phyloP scores from a whole-genome alignment of 1,284 basidiomycete genomes.

The Puccinia polysora region DNA sequence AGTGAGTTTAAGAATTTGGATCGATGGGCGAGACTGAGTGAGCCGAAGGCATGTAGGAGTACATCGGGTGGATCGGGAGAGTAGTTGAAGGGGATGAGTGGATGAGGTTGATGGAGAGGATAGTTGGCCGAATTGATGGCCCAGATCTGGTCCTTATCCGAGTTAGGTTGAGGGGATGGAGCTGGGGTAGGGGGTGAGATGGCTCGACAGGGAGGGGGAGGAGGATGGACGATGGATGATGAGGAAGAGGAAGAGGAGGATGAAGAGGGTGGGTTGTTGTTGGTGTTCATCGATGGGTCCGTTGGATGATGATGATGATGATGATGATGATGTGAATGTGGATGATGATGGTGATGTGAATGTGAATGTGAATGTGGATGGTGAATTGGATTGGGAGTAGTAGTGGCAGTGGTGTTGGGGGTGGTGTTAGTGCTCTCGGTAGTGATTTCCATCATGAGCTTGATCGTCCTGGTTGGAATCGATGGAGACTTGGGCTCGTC shows the following conservation, averaged over 20 bases:
- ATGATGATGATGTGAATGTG: too few species aligned
- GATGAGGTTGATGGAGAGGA: constrained; percentile 5
- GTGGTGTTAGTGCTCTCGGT: too few species aligned
- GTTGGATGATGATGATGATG: too few species aligned
- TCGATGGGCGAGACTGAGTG: constrained; percentile 56
- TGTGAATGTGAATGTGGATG: too few species aligned
- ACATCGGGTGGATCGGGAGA: constrained; percentile 24
- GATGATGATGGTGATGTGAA: too few species aligned
- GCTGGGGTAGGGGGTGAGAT: constrained; percentile 45
- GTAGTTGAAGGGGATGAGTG: constrained; percentile 49
- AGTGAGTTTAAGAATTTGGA: constrained; percentile 64
- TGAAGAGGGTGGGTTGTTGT: not conserved
- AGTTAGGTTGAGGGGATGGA: constrained; percentile 42
- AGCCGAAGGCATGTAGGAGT: constrained; percentile 49
- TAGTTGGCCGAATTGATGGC: not conserved
- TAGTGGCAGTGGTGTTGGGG: too few species aligned
- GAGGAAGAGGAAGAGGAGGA: not conserved
- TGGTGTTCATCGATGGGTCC: not conserved
- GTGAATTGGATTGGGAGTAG: too few species aligned
- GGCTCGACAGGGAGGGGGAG: constrained; percentile 12
- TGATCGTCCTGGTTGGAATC: too few species aligned
- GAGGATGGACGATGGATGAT: not conserved
- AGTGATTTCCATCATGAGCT: too few species aligned
- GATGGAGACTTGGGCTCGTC: too few species aligned
- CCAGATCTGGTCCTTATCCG: constrained; percentile 16